A percentile compares a stretch with the other conserved stretches of the same genome.
Evolutionary conservation across 164 flowering plant species (phyloP).

Genomic region (Warburgia ugandensis): DNA sequence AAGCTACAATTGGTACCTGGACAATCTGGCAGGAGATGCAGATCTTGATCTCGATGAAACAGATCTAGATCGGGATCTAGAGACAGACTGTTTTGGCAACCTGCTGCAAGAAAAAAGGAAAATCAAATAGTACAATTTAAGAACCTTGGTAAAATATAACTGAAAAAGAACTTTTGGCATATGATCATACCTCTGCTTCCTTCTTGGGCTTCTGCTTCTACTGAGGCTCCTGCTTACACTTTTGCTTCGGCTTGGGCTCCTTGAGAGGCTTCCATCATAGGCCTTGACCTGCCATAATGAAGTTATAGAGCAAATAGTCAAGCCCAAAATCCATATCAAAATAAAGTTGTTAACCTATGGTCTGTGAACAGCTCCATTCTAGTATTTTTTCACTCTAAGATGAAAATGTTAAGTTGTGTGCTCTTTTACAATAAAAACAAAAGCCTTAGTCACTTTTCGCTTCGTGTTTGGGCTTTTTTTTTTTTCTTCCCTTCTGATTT

Average conservation of each 20-base stretch:
- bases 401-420: neutral
- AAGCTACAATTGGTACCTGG: slow-evolving; percentile 27
- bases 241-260: slow-evolving; percentile 40
- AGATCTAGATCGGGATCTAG: slow-evolving; percentile 51
- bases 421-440: no score
- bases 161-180: neutral
- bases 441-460: no score
- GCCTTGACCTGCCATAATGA: slow-evolving; percentile 45
- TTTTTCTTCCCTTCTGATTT: no score
- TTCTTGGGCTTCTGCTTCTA: slow-evolving; percentile 25
- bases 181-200: slow-evolving; percentile 20
- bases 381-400: neutral
- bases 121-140: neutral
- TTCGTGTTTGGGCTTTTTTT: no score
- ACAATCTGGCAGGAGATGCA: slow-evolving; percentile 46
- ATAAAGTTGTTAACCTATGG: neutral
- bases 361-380: neutral
- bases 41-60: slow-evolving; percentile 32
- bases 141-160: neutral
- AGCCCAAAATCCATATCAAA: neutral
- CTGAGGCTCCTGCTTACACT: slow-evolving; percentile 25
- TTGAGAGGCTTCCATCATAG: slow-evolving; percentile 52
- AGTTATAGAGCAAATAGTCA: neutral
- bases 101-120: slow-evolving; percentile 37
- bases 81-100: slow-evolving; percentile 41